Evolutionary conservation across 441 rosid species (phyloP).

Genomic region (Adansonia madagascariensis): DNA sequence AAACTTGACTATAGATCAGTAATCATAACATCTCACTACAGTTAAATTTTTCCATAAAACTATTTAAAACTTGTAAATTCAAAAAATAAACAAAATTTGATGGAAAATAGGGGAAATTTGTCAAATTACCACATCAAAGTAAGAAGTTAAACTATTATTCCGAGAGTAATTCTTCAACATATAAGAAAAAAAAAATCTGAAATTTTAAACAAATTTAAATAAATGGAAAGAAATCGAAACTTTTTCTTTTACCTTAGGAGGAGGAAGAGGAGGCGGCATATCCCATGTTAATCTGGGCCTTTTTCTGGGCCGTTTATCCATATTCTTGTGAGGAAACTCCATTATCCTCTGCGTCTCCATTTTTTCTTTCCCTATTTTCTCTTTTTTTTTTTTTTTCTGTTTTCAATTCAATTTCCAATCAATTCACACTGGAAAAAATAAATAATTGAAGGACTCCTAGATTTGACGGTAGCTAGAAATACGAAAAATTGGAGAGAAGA

Average conservation of each 20-base stretch:
- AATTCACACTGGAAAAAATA: neutral
- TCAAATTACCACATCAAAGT: neutral
- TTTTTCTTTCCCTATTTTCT: conserved; percentile 26
- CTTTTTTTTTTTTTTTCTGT: neutral
- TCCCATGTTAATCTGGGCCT: conserved; percentile 85
- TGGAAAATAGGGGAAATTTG: neutral
- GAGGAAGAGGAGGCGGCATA: conserved; percentile 55
- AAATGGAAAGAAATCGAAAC: neutral
- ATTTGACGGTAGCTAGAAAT: neutral
- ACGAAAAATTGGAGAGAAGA: conserved; percentile 8
- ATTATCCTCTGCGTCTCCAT: conserved; percentile 73
- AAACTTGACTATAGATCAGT: neutral
- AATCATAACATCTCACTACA: neutral
- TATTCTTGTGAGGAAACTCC: conserved; percentile 62
- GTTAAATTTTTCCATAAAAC: neutral
- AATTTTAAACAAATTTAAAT: conserved; percentile 16
- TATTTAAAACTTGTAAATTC: neutral
- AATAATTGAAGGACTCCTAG: neutral
- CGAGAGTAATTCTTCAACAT: neutral
- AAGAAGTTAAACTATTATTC: neutral
- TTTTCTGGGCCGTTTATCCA: conserved; percentile 83
- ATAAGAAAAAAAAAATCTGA: neutral
- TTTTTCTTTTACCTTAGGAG: conserved; percentile 53
- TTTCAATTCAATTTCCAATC: neutral
- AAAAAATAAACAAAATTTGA: neutral